Conservation (phyloP, 2,329 filamentous ascomycete genomes). For the Arthrobotrys sinensis region DNA sequence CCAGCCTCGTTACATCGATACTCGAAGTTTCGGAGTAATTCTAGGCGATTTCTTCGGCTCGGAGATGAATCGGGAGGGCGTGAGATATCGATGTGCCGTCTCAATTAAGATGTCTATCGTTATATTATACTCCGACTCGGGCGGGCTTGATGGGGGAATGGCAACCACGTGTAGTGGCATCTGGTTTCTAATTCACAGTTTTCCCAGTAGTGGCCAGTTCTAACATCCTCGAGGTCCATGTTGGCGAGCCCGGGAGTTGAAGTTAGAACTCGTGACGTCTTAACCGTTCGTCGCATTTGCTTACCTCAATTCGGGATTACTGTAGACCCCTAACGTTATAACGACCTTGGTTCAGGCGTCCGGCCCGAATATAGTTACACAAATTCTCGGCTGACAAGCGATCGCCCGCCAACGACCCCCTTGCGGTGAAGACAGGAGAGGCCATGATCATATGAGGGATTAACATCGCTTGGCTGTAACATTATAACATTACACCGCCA, state of each 20-base stretch:
- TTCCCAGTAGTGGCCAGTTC: too few species aligned
- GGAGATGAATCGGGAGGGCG: not conserved
- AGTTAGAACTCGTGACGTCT: not conserved
- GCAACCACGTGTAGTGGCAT: not conserved
- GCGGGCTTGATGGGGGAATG: not conserved
- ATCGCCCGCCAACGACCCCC: conserved; percentile 24
- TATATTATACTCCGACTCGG: not conserved
- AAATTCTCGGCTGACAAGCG: conserved; percentile 45
- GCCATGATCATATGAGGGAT: conserved; percentile 27
- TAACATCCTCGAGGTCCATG: not conserved
- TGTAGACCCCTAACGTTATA: conserved; percentile 37
- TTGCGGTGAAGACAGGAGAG: conserved; percentile 31
- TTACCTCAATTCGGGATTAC: conserved; percentile 24
- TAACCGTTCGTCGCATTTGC: conserved; percentile 26
- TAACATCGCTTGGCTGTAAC: conserved; percentile 58
- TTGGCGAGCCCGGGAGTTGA: not conserved
- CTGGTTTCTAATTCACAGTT: not conserved
- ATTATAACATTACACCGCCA: conserved; percentile 34
- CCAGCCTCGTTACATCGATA: conserved; percentile 9
- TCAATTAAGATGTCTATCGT: conserved; percentile 1
- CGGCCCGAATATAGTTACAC: conserved; percentile 34
- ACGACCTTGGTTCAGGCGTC: conserved; percentile 15
- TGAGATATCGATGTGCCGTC: conserved; percentile 7
- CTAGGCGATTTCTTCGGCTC: conserved; percentile 31
- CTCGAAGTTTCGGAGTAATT: conserved; percentile 30